These are phyloP conservation scores for Ordospora colligata DNA, from an alignment of 371 early-diverging fungal species.

Conservation along the genomic window DNA sequence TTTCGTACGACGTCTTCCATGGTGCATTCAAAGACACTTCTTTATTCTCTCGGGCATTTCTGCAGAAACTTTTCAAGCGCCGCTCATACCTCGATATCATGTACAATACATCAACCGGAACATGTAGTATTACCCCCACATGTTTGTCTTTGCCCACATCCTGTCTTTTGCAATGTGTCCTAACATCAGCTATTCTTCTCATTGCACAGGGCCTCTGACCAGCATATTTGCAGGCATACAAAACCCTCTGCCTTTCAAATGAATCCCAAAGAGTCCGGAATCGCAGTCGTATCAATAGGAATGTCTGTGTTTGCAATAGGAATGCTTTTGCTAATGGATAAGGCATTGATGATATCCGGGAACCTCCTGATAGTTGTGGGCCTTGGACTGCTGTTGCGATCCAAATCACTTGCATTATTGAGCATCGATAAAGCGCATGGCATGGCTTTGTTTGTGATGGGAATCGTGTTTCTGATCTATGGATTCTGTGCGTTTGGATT, in stretches of 20 bases:
- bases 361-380: slow-evolving; percentile 45
- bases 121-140: neutral
- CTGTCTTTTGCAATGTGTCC: neutral
- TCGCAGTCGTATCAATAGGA: slow-evolving; percentile 28
- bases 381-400: slow-evolving; percentile 1
- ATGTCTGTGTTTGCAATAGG: slow-evolving; percentile 31
- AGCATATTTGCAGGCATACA: neutral
- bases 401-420: slow-evolving; percentile 26
- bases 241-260: neutral
- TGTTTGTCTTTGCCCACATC: too few species aligned
- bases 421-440: slow-evolving; percentile 31
- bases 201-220: neutral
- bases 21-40: neutral
- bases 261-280: slow-evolving; percentile 40
- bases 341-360: slow-evolving; percentile 40
- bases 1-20: neutral
- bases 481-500: slow-evolving; percentile 28
- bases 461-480: slow-evolving; percentile 23
- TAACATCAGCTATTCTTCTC: neutral
- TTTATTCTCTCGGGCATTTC: neutral
- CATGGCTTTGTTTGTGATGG: slow-evolving; percentile 30
- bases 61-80: neutral
- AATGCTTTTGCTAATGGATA: slow-evolving; percentile 38
- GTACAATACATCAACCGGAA: neutral
- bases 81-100: neutral